These are phyloP conservation scores for Solanum piurae DNA, from an alignment of 257 asterid genomes.

Conservation along the genomic window DNA sequence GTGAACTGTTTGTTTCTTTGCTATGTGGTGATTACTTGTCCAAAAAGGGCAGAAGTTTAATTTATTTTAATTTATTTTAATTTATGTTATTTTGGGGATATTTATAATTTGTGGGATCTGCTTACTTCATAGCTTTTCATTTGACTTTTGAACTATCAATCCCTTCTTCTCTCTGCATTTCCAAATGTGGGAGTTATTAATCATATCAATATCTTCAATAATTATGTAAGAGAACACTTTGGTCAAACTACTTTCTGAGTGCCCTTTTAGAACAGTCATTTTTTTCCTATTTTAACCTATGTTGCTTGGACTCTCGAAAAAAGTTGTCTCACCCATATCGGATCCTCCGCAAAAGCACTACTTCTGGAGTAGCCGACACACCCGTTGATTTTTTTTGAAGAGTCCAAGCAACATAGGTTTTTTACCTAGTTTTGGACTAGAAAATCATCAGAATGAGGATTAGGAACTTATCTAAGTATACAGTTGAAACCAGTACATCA, in stretches of 20 bases:
- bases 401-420: neutral
- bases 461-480: neutral
- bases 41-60: neutral
- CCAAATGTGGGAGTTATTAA: neutral
- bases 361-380: neutral
- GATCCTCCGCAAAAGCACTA: neutral
- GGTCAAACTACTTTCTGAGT: neutral
- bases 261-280: neutral
- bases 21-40: neutral
- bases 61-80: neutral
- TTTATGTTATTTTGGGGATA: neutral
- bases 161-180: neutral
- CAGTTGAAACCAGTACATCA: neutral
- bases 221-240: neutral
- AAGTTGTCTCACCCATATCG: neutral
- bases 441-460: neutral
- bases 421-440: neutral
- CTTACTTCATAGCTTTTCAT: neutral
- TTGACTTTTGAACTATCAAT: neutral
- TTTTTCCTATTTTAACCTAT: neutral
- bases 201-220: neutral
- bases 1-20: neutral
- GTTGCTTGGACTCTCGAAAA: neutral
- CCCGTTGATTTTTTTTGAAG: neutral
- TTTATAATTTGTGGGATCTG: neutral